Base-by-base conservation (phyloP, 257 asterid genomes). In the Oldenlandia corymbosa region DNA sequence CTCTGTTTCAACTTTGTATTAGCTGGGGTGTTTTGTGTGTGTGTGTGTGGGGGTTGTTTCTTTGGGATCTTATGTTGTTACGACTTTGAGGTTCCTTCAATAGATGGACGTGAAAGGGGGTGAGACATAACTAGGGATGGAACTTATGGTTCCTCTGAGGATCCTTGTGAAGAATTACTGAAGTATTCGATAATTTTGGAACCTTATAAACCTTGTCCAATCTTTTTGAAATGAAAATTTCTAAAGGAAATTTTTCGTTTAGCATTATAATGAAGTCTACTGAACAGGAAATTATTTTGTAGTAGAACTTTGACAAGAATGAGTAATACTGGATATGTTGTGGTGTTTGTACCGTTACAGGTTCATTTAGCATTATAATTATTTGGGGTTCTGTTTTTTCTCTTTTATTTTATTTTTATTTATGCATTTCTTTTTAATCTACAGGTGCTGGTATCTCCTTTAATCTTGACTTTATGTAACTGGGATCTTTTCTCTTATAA, bases 391-490 rank as follows among this genome's bases (percentile, higher is more conserved):
- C 27, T 2, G 5, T 3, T 53, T 53, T 61, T 11, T 27, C 55
- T 17, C 18, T 8, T 27, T 23, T 2, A 3, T 28, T 43, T 42
- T 24, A 2, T 20, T 1, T 7, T 26, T 2, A 45, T 5, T 46
- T 10, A 18, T 58, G 48, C 21, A 2, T 31, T 36, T 14, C 6
- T 46, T 17, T 49, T 18, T 13, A 10, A 53, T 43, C 58, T 30
- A 53, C 64, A 62, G 63, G 68, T n/a, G n/a, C 41, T 30, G 39
- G 39, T 61, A 46, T 53, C 7, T 24, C 30, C 17, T 21, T 50
- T 57, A 65, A 20, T 59, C 58, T 37, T 77, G 78, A 77, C 73
- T 78, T 71, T 65, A 65, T 73, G 70, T 75, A 58, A 39, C 36
- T 45, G 21, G 62, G 32, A 7, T 48, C 23, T 28, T 70, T 28